phyloP scores from a whole-genome alignment of 345 rosid genomes.

The Turnera subulata region DNA sequence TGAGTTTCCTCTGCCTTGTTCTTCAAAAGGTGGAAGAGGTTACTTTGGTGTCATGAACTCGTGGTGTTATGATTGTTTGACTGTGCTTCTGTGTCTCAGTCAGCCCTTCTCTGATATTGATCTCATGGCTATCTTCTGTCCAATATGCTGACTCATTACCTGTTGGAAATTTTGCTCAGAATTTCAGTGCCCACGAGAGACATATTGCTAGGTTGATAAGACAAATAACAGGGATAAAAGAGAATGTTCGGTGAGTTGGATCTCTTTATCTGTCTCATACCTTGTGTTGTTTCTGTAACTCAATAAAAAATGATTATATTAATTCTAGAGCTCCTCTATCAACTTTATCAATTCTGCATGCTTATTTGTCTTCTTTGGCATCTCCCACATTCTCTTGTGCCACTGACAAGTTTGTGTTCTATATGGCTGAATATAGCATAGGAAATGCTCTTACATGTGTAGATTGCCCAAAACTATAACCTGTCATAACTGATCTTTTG shows the following conservation, averaged over 20 bases:
- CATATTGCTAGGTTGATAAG: constrained; percentile 54
- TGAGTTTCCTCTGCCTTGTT: background rate
- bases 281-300: background rate
- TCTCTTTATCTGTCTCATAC: constrained; percentile 1
- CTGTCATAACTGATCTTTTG: too few relatives aligned
- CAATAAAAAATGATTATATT: too few relatives aligned
- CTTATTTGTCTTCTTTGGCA: background rate
- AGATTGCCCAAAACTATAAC: too few relatives aligned
- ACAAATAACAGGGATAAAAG: constrained; percentile 63
- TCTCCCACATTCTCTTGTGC: too few relatives aligned
- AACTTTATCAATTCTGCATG: background rate
- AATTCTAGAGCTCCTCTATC: background rate
- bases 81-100: too few relatives aligned
- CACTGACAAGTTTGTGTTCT: too few relatives aligned
- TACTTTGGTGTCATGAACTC: background rate
- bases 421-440: too few relatives aligned
- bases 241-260: constrained; percentile 63
- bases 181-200: constrained; percentile 57
- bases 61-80: background rate
- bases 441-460: too few relatives aligned
- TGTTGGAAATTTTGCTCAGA: constrained; percentile 32
- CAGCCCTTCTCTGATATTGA: background rate
- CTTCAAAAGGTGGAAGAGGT: background rate
- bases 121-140: background rate
- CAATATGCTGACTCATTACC: constrained; percentile 5